These are phyloP conservation scores for Rhizopogon roseolus DNA, from an alignment of 768 basidiomycete species.

Conservation along the genomic window DNA sequence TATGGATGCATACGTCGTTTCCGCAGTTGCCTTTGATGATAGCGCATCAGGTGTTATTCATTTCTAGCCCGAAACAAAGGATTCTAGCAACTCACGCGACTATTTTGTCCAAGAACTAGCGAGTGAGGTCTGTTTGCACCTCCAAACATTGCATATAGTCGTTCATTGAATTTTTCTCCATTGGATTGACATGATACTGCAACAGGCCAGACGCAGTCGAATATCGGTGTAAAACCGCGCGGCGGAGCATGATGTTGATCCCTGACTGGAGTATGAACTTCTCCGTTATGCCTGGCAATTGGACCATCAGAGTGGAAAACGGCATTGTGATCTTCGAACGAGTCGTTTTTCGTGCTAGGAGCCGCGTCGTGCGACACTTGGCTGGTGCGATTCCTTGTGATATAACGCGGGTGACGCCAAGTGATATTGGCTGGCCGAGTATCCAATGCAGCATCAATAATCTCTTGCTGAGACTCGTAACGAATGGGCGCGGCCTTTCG, in stretches of 20 bases:
- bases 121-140: neutral
- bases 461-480: neutral
- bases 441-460: slow-evolving; percentile 1
- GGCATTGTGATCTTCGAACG: neutral
- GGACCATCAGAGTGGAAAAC: neutral
- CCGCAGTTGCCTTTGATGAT: neutral
- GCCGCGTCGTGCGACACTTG: neutral
- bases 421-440: slow-evolving; percentile 1
- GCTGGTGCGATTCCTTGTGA: neutral
- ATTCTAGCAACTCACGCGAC: neutral
- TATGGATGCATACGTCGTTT: neutral
- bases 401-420: neutral
- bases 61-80: neutral
- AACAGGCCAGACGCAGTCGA: neutral
- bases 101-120: neutral
- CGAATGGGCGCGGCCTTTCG: neutral
- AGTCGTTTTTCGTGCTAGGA: neutral
- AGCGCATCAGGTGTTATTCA: neutral
- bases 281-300: neutral
- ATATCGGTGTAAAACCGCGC: neutral
- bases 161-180: neutral
- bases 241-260: neutral
- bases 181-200: neutral
- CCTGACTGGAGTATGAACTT: neutral
- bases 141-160: neutral